Conservation (phyloP, 495 filamentous ascomycete species). For the Patellaria atrata region DNA sequence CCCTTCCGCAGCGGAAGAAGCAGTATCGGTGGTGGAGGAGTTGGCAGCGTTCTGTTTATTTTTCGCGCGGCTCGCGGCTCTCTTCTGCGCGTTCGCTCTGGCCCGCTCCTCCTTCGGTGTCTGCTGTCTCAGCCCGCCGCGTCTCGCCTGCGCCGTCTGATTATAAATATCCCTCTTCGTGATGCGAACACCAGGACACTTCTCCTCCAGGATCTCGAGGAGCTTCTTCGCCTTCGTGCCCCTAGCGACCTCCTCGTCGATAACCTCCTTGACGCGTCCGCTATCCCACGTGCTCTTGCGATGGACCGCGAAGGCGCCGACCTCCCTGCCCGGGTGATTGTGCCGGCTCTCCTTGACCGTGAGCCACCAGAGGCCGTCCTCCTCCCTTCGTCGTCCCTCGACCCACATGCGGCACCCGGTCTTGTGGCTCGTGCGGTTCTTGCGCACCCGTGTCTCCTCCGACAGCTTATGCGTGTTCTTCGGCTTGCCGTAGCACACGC, state of each 20-base stretch:
- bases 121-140: no score
- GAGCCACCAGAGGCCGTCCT: conserved; percentile 15
- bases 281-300: conserved; percentile 19
- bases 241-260: conserved; percentile 15
- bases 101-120: no score
- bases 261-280: conserved; percentile 14
- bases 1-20: no score
- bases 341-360: conserved; percentile 12
- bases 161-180: conserved; percentile 21
- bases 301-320: conserved; percentile 16
- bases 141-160: conserved; percentile 17
- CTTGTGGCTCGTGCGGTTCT: conserved; percentile 17
- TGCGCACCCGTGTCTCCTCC: conserved; percentile 17
- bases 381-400: conserved; percentile 15
- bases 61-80: no score
- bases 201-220: conserved; percentile 9
- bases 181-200: conserved; percentile 16
- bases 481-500: conserved; percentile 19
- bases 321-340: conserved; percentile 13
- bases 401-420: conserved; percentile 21
- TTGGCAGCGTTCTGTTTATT: no score
- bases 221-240: conserved; percentile 6
- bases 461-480: conserved; percentile 22
- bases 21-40: no score
- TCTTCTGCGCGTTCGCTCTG: no score